phyloP scores from a whole-genome alignment of 2,329 filamentous ascomycete genomes.

The Orbilia quercus region DNA sequence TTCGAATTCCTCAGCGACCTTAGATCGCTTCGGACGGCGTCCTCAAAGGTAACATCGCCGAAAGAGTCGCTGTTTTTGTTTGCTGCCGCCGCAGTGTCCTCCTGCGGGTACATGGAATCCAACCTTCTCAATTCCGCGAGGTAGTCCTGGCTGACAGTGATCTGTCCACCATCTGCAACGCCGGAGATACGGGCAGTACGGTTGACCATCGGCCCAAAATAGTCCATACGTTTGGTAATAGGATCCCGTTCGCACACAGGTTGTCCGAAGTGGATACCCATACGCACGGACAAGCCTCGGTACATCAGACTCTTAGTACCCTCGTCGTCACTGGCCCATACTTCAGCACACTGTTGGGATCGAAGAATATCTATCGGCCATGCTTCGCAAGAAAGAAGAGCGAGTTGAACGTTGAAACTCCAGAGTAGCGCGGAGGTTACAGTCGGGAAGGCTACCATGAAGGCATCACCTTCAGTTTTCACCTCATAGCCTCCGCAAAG shows the following conservation, averaged over 20 bases:
- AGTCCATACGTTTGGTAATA: slow-evolving; percentile 97
- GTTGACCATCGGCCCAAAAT: slow-evolving; percentile 99
- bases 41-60: slow-evolving; percentile 78
- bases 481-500: slow-evolving; percentile 97
- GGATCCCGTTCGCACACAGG: slow-evolving; percentile 96
- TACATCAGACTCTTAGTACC: slow-evolving; percentile 90
- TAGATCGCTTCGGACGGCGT: slow-evolving; percentile 85
- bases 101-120: slow-evolving; percentile 76
- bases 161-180: slow-evolving; percentile 95
- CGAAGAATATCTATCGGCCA: slow-evolving; percentile 95
- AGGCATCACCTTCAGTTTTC: slow-evolving; percentile 99
- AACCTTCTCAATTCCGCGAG: slow-evolving; percentile 74
- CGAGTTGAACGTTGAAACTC: slow-evolving; percentile 93
- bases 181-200: slow-evolving; percentile 92
- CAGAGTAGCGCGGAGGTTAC: slow-evolving; percentile 93
- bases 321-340: slow-evolving; percentile 80
- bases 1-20: slow-evolving; percentile 81
- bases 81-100: slow-evolving; percentile 79
- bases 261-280: slow-evolving; percentile 96
- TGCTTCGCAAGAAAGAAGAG: slow-evolving; percentile 77
- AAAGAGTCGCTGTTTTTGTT: slow-evolving; percentile 78
- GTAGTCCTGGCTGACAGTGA: slow-evolving; percentile 95
- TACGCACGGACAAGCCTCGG: slow-evolving; percentile 90
- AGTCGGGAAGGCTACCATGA: slow-evolving; percentile 98
- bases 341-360: slow-evolving; percentile 71